Percentiles rank a stretch among this genome's conserved stretches.
Conservation (phyloP, 805 yeast genomes). For the Metschnikowia peoriensis region DNA sequence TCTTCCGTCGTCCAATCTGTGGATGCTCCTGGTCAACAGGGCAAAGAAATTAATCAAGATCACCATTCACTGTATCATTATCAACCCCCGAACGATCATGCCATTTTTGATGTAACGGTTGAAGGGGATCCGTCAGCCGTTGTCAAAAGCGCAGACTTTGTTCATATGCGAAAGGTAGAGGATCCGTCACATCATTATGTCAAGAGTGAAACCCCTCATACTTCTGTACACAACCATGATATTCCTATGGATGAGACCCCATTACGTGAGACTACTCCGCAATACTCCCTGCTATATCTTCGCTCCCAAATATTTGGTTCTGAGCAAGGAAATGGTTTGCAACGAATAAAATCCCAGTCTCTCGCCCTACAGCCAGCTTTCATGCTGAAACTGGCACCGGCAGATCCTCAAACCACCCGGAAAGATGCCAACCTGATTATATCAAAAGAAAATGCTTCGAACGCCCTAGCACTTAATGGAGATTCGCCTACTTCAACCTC, state of each 20-base stretch:
- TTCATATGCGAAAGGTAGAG: not conserved
- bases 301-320: not conserved
- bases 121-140: not conserved
- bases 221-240: not conserved
- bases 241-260: not conserved
- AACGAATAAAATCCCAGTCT: not conserved
- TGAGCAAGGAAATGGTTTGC: not conserved
- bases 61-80: not conserved
- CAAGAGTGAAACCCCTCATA: not conserved
- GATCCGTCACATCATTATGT: not conserved
- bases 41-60: not conserved
- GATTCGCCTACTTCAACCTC: slow-evolving; percentile 12
- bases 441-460: slow-evolving; percentile 20
- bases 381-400: slow-evolving; percentile 44
- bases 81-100: not conserved
- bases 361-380: slow-evolving; percentile 33
- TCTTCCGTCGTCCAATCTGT: not conserved
- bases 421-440: slow-evolving; percentile 46
- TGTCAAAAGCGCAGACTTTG: not conserved
- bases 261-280: not conserved
- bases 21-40: not conserved
- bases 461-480: slow-evolving; percentile 8
- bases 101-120: not conserved
- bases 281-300: not conserved
- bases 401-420: slow-evolving; percentile 50